Percentiles rank a stretch among this genome's conserved stretches.
Conservation (phyloP, 768 basidiomycete species). For the Tubosaeta sp. region DNA sequence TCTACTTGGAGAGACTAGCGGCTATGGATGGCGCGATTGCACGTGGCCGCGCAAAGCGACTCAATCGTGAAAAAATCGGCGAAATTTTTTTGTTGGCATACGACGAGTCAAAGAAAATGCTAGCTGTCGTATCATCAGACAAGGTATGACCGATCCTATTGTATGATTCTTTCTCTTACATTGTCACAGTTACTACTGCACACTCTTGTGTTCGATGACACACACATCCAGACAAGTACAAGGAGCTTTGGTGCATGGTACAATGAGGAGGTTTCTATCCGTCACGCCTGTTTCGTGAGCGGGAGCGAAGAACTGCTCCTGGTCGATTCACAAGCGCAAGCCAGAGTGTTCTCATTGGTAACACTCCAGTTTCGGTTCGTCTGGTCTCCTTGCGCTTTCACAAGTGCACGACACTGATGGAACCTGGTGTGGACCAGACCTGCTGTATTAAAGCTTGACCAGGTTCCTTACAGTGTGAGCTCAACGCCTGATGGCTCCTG, state of each 20-base stretch:
- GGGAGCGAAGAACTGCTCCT: constrained; percentile 52
- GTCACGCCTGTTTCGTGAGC: constrained; percentile 40
- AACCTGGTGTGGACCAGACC: constrained; percentile 31
- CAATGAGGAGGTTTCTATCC: constrained; percentile 22
- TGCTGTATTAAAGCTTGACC: constrained; percentile 38
- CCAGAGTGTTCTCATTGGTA: constrained; percentile 50
- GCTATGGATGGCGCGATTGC: constrained; percentile 32
- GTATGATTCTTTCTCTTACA: no score
- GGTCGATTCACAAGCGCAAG: constrained; percentile 40
- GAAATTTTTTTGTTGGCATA: constrained; percentile 41
- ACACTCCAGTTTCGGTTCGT: constrained; percentile 51
- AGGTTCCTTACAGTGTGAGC: constrained; percentile 27
- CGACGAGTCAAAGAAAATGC: constrained; percentile 48
- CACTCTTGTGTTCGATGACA: constrained; percentile 46
- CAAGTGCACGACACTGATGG: background rate
- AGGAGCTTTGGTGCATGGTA: constrained; percentile 46
- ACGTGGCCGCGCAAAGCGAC: constrained; percentile 23
- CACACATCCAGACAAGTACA: constrained; percentile 39
- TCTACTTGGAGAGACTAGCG: constrained; percentile 37
- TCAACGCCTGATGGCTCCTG: constrained; percentile 56
- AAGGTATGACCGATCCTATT: constrained; percentile 29
- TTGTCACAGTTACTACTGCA: constrained; percentile 34
- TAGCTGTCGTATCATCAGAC: constrained; percentile 42
- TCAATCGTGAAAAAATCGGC: constrained; percentile 46
- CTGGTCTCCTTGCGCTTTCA: background rate